Conservation (phyloP, 1,284 basidiomycete genomes). For the Phylloporus gajari region DNA sequence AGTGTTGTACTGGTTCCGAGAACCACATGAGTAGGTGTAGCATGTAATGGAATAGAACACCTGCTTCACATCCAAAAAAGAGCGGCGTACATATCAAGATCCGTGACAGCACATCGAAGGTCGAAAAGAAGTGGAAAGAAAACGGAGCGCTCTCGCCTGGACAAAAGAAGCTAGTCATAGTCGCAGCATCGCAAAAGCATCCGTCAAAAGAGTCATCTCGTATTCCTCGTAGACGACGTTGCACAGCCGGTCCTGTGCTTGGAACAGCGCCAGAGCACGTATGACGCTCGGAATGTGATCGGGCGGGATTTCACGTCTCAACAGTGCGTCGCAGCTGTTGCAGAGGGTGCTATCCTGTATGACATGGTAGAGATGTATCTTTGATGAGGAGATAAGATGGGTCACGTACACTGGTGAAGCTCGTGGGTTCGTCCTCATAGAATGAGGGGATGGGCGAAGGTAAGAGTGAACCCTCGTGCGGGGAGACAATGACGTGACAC, state of each 20-base stretch:
- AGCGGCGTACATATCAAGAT: conserved; percentile 14
- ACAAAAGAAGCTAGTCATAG: conserved; percentile 7
- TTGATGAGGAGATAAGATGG: too few species aligned
- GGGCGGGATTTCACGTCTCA: conserved; percentile 30
- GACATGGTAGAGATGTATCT: not conserved
- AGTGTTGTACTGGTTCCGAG: not conserved
- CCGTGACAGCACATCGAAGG: conserved; percentile 1
- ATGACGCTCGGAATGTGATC: conserved; percentile 38
- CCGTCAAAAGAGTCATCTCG: conserved; percentile 28
- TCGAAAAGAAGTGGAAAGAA: not conserved
- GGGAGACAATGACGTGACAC: not conserved
- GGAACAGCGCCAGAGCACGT: conserved; percentile 31
- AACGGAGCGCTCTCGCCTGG: not conserved
- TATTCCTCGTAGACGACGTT: conserved; percentile 20
- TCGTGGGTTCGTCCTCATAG: conserved; percentile 12
- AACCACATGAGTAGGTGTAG: not conserved
- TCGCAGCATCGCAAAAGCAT: conserved; percentile 37
- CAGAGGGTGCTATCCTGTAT: conserved; percentile 32
- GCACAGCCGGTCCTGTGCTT: conserved; percentile 23
- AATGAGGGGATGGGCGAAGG: conserved; percentile 7
- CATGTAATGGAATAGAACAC: not conserved
- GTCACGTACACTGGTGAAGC: conserved; percentile 23
- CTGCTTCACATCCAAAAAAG: not conserved
- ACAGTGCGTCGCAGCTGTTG: conserved; percentile 22
- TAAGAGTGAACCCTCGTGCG: conserved; percentile 1